These are phyloP conservation scores for Aaosphaeria arxii DNA, from an alignment of 2,329 filamentous ascomycete species.

Conservation along the genomic window DNA sequence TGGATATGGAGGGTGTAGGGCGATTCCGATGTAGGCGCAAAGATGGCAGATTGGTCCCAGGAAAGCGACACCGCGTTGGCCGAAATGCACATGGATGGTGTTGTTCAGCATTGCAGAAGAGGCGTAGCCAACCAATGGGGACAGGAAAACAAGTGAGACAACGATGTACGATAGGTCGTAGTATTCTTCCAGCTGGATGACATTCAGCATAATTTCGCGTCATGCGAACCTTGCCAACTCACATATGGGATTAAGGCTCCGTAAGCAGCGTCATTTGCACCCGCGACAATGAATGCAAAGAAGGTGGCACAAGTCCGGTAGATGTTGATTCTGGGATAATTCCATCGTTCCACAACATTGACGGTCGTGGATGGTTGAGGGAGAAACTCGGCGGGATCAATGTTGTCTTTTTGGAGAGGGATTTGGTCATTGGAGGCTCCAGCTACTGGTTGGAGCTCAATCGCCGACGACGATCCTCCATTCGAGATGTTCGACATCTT, in stretches of 20 bases:
- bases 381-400: neutral
- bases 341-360: slow-evolving; percentile 56
- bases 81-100: slow-evolving; percentile 60
- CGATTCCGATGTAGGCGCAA: slow-evolving; percentile 63
- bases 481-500: too few relatives aligned
- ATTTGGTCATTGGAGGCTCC: neutral
- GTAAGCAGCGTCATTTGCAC: slow-evolving; percentile 65
- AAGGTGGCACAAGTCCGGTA: slow-evolving; percentile 59
- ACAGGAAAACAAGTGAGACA: slow-evolving; percentile 65
- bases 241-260: slow-evolving; percentile 56
- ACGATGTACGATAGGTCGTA: slow-evolving; percentile 61
- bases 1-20: slow-evolving; percentile 67
- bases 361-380: neutral
- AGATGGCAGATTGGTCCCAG: slow-evolving; percentile 63
- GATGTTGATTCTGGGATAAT: slow-evolving; percentile 57
- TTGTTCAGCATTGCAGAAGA: slow-evolving; percentile 64
- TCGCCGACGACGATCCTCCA: neutral
- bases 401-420: neutral
- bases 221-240: neutral
- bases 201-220: slow-evolving; percentile 1
- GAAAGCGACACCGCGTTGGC: slow-evolving; percentile 69
- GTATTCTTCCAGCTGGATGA: slow-evolving; percentile 55
- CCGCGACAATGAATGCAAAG: slow-evolving; percentile 62
- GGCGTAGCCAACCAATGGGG: slow-evolving; percentile 65
- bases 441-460: neutral